Base-by-base conservation (phyloP, 208 protist genomes). In the Kentomonas sorsogonicus region DNA sequence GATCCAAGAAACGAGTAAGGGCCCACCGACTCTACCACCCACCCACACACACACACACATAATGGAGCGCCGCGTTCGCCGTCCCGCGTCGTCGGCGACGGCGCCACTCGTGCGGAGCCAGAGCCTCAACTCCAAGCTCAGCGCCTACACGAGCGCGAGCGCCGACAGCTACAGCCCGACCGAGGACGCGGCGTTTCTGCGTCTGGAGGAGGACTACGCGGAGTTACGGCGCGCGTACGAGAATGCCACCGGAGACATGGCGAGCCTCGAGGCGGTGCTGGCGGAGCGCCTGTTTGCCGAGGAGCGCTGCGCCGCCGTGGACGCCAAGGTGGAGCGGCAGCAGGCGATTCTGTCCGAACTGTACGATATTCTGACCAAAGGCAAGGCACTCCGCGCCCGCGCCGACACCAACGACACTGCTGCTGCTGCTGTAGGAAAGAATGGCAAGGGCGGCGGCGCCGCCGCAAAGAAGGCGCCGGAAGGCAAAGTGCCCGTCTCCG, bases 201-300 rank as follows among this genome's bases (percentile, higher is more conserved):
- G n/a, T 29, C 57, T 81, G 50, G 70, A 81, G 40, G 54, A 69
- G 40, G 74, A 76, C 43, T 60, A 77, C 26, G 34, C 57, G n/a
- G 55, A 60, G 10, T 62, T 80, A 5, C 23, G 62, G 31, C 44
- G 22, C 13, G 40, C 59, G 34, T 74, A 71, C 66, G 58, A 69
- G 20, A 47, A 43, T 7, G 69, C 72, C 44, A 47, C 30, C 29
- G 26, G 29, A 25, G 57, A 74, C 30, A 59, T 72, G 6, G 60
- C 53, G 18, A 54, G 60, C 1, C 44, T 72, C 10, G 45, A 59
- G 20, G 40, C 58, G 13, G 51, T 80, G 1, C n/a, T 53, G 51
- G 38, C 66, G 31, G 74, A 80, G 61, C 47, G 53, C 27, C 66
- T 64, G 59, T 72, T 61, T 39, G 60, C 62, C 46, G 69, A 76